Conservation (phyloP, 768 basidiomycete species). For the Boletus bicolor region DNA sequence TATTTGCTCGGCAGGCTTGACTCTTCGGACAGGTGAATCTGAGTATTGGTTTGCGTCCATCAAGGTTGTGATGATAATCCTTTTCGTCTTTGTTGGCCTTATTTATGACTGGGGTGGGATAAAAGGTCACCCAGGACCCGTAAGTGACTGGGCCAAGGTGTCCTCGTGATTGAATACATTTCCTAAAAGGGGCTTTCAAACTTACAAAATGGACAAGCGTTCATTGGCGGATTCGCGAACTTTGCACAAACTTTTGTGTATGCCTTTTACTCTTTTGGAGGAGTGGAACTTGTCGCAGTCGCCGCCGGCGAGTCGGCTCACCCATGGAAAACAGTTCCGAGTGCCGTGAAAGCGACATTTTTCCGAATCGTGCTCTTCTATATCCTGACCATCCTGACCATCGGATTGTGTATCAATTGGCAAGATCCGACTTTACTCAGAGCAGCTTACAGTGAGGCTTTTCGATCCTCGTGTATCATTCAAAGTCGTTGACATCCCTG, state of each 20-base stretch:
- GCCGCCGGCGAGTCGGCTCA: constrained; percentile 69
- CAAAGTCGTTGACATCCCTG: neutral
- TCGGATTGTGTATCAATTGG: constrained; percentile 64
- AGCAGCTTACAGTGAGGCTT: constrained; percentile 39
- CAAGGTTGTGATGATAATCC: constrained; percentile 58
- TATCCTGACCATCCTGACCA: constrained; percentile 59
- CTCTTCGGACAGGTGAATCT: constrained; percentile 44
- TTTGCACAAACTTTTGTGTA: constrained; percentile 62
- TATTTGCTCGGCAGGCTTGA: neutral
- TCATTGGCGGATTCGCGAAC: constrained; percentile 50
- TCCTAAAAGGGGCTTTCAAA: constrained; percentile 45
- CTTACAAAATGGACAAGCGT: constrained; percentile 48
- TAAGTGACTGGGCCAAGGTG: constrained; percentile 23
- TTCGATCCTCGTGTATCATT: neutral
- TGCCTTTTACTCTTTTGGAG: constrained; percentile 68
- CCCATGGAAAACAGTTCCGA: constrained; percentile 60
- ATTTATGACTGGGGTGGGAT: constrained; percentile 62
- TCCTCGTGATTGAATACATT: neutral
- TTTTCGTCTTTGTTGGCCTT: constrained; percentile 62
- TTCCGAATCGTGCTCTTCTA: constrained; percentile 65
- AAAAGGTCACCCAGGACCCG: constrained; percentile 55
- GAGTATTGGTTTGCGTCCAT: constrained; percentile 64
- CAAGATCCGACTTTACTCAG: constrained; percentile 50
- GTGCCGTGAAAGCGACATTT: constrained; percentile 67
- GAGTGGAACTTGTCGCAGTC: constrained; percentile 67